These are phyloP conservation scores for Backusella tarrabulga DNA, from an alignment of 192 early-diverging fungal species.

Conservation along the genomic window DNA sequence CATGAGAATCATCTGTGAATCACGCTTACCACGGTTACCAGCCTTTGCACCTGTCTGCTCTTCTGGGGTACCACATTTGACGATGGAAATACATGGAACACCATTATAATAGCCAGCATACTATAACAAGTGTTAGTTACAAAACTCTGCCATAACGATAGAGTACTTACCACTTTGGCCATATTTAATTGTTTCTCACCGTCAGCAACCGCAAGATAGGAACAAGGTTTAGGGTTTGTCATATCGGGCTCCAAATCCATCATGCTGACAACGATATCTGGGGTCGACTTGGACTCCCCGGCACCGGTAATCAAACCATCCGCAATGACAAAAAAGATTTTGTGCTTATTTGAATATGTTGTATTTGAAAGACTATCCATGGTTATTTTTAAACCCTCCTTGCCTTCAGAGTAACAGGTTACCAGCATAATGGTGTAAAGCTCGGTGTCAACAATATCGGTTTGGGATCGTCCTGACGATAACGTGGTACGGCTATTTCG, in stretches of 20 bases:
- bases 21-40: conserved; percentile 94
- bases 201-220: conserved; percentile 74
- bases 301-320: conserved; percentile 90
- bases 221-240: conserved; percentile 68
- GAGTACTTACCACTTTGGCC: conserved; percentile 65
- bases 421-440: conserved; percentile 79
- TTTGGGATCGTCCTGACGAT: neutral
- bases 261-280: conserved; percentile 79
- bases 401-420: conserved; percentile 91
- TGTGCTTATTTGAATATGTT: conserved; percentile 81
- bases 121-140: neutral
- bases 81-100: conserved; percentile 62
- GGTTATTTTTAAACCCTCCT: conserved; percentile 73
- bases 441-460: conserved; percentile 29
- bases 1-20: conserved; percentile 96
- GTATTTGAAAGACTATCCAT: conserved; percentile 80
- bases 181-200: conserved; percentile 81
- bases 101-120: conserved; percentile 72
- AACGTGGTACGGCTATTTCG: neutral
- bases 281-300: conserved; percentile 70
- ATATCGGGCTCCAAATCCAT: conserved; percentile 61
- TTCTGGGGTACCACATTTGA: conserved; percentile 78
- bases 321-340: conserved; percentile 87
- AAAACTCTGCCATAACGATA: neutral
- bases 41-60: conserved; percentile 64